phyloP scores from a whole-genome alignment of 164 flowering plant genomes.

The Chimonanthus praecox region DNA sequence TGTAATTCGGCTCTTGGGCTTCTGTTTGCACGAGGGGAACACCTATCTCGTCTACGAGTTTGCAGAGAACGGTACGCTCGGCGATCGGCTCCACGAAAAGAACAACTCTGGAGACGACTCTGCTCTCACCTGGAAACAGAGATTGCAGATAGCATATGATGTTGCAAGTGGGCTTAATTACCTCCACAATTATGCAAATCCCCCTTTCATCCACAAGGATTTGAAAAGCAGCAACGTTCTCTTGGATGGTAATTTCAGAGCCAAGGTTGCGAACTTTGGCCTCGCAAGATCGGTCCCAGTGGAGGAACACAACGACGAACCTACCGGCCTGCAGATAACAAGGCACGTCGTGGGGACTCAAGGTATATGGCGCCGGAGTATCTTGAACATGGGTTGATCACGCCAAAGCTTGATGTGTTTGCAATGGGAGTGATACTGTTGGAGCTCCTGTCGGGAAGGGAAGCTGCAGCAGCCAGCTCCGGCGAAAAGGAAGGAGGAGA shows the following conservation, averaged over 20 bases:
- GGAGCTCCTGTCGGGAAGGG: constrained; percentile 67
- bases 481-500: constrained; percentile 17
- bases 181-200: constrained; percentile 14
- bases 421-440: constrained; percentile 63
- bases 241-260: constrained; percentile 9
- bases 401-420: constrained; percentile 61
- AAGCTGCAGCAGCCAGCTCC: constrained; percentile 23
- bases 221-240: constrained; percentile 11
- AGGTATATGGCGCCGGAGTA: constrained; percentile 74
- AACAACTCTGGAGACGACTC: constrained; percentile 3
- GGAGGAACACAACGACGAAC: constrained; percentile 23
- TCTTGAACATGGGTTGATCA: constrained; percentile 53
- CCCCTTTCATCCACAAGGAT: constrained; percentile 10
- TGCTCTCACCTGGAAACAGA: constrained; percentile 9
- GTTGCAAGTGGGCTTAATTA: constrained; percentile 13
- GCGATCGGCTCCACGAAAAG: constrained; percentile 35
- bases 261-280: constrained; percentile 43
- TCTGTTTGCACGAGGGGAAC: constrained; percentile 29
- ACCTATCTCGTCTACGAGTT: constrained; percentile 54
- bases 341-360: constrained; percentile 62
- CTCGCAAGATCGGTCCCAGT: constrained; percentile 33
- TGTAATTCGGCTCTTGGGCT: constrained; percentile 43
- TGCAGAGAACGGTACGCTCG: constrained; percentile 46
- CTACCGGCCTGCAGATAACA: constrained; percentile 21
- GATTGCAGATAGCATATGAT: constrained; percentile 9